Percentiles rank a stretch among this genome's conserved stretches.
Evolutionary conservation across 2,329 filamentous ascomycete species (phyloP).

Genomic region (Fusarium protoensiforme): DNA sequence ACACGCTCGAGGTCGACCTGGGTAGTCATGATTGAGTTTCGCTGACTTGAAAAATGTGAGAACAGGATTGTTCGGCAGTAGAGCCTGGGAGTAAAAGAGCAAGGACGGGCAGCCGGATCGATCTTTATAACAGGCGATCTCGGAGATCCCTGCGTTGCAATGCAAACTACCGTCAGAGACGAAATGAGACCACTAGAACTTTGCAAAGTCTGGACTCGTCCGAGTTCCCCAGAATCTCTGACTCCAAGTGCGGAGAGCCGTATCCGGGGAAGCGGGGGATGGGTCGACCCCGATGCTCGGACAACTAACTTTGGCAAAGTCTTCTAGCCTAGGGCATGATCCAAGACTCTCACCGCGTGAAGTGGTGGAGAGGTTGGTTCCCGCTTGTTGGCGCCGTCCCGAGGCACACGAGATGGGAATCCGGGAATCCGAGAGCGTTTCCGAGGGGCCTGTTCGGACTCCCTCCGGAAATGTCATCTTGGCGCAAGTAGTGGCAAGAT

Average conservation of each 20-base stretch:
- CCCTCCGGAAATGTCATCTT: not conserved
- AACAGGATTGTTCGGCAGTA: not conserved
- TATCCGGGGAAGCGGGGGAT: constrained; percentile 29
- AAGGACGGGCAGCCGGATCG: not conserved
- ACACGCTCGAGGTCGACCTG: constrained; percentile 40
- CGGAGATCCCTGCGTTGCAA: not conserved
- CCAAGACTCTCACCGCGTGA: not conserved
- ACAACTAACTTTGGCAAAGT: not conserved
- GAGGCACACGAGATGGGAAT: not conserved
- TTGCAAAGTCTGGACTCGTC: not conserved
- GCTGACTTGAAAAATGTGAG: not conserved
- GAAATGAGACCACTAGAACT: not conserved
- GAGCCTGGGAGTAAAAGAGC: not conserved
- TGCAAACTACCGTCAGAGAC: not conserved
- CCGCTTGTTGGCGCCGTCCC: not conserved
- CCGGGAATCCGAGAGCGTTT: constrained; percentile 14
- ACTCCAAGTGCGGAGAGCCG: constrained; percentile 11
- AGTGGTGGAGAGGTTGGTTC: not conserved
- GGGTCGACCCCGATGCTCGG: not conserved
- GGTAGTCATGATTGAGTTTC: constrained; percentile 17
- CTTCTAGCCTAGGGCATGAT: not conserved
- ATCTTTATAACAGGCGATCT: not conserved
- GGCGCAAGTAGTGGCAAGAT: not conserved
- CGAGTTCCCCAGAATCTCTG: constrained; percentile 21
- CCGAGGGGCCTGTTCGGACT: not conserved